These are phyloP conservation scores for Trichomonascaceae sp. DNA, from an alignment of 1,139 yeast genomes.

Conservation along the genomic window DNA sequence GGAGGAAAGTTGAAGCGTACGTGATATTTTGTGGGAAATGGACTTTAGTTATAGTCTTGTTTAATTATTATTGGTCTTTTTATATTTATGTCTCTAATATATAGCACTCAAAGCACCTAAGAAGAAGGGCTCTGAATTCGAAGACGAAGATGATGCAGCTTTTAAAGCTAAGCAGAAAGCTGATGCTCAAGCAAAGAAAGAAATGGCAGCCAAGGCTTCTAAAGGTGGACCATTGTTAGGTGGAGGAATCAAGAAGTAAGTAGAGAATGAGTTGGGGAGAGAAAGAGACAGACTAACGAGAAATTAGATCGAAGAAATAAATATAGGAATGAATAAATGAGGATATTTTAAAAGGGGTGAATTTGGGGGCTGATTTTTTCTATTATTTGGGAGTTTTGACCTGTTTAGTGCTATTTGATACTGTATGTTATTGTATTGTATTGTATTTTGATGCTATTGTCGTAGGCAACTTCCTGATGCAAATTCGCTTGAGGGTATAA, in stretches of 20 bases:
- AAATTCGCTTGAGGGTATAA: no score
- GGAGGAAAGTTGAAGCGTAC: slow-evolving; percentile 42
- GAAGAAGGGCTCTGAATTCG: slow-evolving; percentile 63
- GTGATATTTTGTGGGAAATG: slow-evolving; percentile 17
- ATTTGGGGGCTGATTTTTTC: no score
- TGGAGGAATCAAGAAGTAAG: slow-evolving; percentile 88
- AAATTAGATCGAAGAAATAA: not conserved
- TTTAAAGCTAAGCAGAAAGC: slow-evolving; percentile 93
- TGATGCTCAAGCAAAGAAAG: slow-evolving; percentile 88
- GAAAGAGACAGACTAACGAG: not conserved
- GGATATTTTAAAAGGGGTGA: not conserved
- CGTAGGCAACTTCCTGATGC: no score
- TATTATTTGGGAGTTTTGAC: no score
- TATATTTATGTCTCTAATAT: not conserved
- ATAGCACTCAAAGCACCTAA: slow-evolving; percentile 39
- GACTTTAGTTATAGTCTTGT: not conserved
- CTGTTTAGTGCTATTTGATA: no score
- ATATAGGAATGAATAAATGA: not conserved
- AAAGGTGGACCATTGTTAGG: slow-evolving; percentile 88
- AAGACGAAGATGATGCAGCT: slow-evolving; percentile 83
- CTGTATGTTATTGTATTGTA: not conserved
- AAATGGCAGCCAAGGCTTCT: slow-evolving; percentile 78
- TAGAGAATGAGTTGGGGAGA: slow-evolving; percentile 1
- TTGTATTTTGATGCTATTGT: no score
- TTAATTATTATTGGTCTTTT: not conserved